Percentiles rank a stretch among this genome's conserved stretches.
Evolutionary conservation across 352 stramenopile genomes (phyloP).

Genomic region (Pythium diclinum): DNA sequence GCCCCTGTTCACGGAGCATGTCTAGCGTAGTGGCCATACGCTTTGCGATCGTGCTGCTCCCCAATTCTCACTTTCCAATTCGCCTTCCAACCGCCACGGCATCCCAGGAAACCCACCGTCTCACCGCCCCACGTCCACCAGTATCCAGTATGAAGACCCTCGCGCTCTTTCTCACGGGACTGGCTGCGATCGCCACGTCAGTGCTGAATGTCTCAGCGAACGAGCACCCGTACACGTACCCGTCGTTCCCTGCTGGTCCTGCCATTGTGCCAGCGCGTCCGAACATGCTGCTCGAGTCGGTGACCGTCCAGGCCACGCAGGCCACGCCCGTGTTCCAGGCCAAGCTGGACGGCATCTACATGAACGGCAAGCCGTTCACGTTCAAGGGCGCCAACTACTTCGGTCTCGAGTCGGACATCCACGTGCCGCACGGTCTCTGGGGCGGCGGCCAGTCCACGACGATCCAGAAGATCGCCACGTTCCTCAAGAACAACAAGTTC

Average conservation of each 20-base stretch:
- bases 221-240: background rate
- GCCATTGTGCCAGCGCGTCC: background rate
- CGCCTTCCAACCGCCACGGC: background rate
- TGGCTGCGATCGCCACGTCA: background rate
- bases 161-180: background rate
- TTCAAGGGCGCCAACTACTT: conserved; percentile 65
- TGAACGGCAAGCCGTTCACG: conserved; percentile 35
- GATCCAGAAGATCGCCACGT: conserved; percentile 31
- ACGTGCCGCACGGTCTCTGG: conserved; percentile 58
- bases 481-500: conserved; percentile 41
- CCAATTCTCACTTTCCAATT: background rate
- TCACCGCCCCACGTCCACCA: no score
- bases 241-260: background rate
- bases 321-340: conserved; percentile 55
- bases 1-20: background rate
- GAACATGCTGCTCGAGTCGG: background rate
- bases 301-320: conserved; percentile 19
- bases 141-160: background rate
- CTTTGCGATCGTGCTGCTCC: no score
- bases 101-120: background rate
- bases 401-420: conserved; percentile 61
- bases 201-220: background rate
- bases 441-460: conserved; percentile 50
- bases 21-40: background rate
- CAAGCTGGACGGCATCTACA: conserved; percentile 31